These are phyloP conservation scores for Golubevia pallescens DNA, from an alignment of 1,284 basidiomycete species.

Conservation along the genomic window DNA sequence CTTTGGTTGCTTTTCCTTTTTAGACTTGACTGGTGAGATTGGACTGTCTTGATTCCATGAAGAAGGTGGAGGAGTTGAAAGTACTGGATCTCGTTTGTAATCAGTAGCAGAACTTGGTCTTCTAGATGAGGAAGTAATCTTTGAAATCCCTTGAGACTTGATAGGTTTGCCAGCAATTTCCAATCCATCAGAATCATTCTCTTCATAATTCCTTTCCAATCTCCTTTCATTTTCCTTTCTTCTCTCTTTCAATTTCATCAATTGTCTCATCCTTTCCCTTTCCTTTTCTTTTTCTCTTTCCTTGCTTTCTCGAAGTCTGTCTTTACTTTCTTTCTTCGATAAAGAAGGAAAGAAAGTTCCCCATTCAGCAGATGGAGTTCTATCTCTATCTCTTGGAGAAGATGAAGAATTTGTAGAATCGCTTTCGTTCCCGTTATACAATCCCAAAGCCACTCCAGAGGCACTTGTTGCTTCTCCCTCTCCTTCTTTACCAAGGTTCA, in stretches of 20 bases:
- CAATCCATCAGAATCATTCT: neutral
- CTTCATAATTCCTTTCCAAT: neutral
- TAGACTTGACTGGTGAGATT: neutral
- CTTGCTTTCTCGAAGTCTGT: neutral
- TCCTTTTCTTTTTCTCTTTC: conserved; percentile 1
- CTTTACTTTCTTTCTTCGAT: neutral
- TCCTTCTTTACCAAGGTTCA: too few species aligned
- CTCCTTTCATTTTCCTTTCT: conserved; percentile 1
- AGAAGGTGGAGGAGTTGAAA: neutral
- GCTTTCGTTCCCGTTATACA: too few species aligned
- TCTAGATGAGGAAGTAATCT: too few species aligned
- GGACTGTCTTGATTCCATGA: neutral
- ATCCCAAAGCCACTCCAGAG: too few species aligned
- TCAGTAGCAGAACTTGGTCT: neutral
- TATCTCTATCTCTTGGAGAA: too few species aligned
- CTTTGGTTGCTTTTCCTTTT: neutral
- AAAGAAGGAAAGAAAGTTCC: too few species aligned
- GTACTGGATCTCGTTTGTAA: neutral
- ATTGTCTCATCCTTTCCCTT: neutral
- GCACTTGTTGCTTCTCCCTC: too few species aligned
- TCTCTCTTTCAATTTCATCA: neutral
- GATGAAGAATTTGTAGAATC: too few species aligned
- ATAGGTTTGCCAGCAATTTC: neutral
- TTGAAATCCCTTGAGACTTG: neutral
- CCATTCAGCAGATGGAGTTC: too few species aligned